Evolutionary conservation across 257 asterid genomes (phyloP), one percentile per base, ranked within the genome.

Genomic region (Mentha longifolia): DNA sequence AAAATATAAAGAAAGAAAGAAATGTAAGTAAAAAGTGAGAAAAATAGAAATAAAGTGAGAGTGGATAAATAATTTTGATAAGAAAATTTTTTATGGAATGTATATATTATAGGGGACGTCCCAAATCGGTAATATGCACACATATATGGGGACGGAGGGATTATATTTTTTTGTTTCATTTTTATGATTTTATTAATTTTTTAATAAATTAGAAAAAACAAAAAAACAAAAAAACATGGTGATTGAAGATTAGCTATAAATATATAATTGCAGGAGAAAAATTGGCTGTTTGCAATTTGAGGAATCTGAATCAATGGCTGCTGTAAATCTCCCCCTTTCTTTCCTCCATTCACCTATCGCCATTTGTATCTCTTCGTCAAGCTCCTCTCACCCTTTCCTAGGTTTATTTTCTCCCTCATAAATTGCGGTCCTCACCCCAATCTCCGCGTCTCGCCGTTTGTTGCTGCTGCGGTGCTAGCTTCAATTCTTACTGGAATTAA

Each of bases 311-410:
- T 46, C 75, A 70, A 71, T 79, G 77, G 86, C 85, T 62, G 72
- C 68, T 54, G 33, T 74, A 63, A 39, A 33, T 54, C 56, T 37
- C 74, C 80, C 78, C 70, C 16, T 81, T 59, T 51, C 16, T 78
- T 77, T 76, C 85, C 78, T 72, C 81, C 82, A 71, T 72, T 84
- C 33, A 77, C 47, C 55, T 73, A 49, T 75, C 79, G 73, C 79
- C 82, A 80, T 73, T 39, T 70, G 43, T 65, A 20, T 68, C 58
- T 51, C 58, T 41, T 52, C 71, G 55, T 15, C 37, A 30, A 65
- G 61, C 76, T 74, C 59, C 49, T 17, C 37, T 54, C 12, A 20
- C 60, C 58, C 45, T 20, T 68, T 41, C 68, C 73, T 85, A 74
- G 83, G 86, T 66, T 84, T 66, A 76, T 51, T 71, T 28, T 67